phyloP scores from a whole-genome alignment of 176 grass and related monocot genomes.

The Hsuehochloa calcarea region DNA sequence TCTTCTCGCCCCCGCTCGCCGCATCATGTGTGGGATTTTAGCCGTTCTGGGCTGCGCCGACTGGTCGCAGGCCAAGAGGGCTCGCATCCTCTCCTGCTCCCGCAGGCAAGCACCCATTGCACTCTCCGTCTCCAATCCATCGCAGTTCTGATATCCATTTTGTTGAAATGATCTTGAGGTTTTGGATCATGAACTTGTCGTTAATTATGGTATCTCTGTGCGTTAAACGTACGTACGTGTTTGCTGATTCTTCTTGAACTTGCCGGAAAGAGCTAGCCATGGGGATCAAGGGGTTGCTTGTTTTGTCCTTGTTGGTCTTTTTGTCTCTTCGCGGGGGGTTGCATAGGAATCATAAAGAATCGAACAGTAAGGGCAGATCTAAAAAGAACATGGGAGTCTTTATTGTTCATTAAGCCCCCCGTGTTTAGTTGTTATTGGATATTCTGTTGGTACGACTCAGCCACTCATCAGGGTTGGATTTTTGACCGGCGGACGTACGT shows the following conservation, averaged over 20 bases:
- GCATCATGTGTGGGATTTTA: constrained; percentile 75
- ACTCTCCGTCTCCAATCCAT: background rate
- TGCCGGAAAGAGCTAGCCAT: constrained; percentile 1
- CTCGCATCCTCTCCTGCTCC: constrained; percentile 85
- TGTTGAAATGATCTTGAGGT: background rate
- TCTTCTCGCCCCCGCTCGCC: too few relatives aligned
- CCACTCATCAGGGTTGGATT: background rate
- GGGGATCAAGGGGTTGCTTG: background rate
- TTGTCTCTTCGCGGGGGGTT: background rate
- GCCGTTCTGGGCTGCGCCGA: constrained; percentile 75
- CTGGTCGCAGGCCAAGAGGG: constrained; percentile 69
- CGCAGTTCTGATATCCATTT: background rate
- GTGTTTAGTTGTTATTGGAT: background rate
- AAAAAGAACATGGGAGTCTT: background rate
- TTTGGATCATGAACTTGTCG: background rate
- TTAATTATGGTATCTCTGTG: background rate
- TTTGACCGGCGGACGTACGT: background rate
- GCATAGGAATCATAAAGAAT: constrained; percentile 22
- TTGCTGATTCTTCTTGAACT: background rate
- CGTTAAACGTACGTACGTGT: background rate
- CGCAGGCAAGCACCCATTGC: constrained; percentile 50
- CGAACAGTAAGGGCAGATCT: background rate
- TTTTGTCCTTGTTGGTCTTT: background rate
- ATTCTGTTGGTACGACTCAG: background rate
- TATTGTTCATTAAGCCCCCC: background rate